phyloP scores from a whole-genome alignment of 768 basidiomycete species.

The Steccherinum ochraceum region DNA sequence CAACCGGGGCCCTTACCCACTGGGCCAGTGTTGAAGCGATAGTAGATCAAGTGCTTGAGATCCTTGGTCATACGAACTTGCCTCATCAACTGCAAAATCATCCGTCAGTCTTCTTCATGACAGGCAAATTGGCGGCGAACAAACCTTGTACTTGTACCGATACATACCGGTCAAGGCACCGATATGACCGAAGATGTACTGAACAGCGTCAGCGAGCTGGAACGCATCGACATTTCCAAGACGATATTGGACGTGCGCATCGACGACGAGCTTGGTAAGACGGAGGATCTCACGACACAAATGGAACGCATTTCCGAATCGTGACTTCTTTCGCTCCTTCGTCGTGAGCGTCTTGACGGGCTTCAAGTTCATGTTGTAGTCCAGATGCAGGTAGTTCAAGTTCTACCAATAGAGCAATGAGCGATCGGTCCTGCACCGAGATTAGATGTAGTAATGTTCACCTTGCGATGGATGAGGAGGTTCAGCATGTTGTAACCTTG shows the following conservation, averaged over 20 bases:
- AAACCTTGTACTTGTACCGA: slow-evolving; percentile 97
- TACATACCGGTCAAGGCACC: slow-evolving; percentile 99
- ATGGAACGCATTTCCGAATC: slow-evolving; percentile 99
- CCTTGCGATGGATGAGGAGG: slow-evolving; percentile 96
- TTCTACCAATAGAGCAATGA: slow-evolving; percentile 56
- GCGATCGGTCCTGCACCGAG: slow-evolving; percentile 1
- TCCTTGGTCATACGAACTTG: slow-evolving; percentile 99
- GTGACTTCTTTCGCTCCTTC: slow-evolving; percentile 99
- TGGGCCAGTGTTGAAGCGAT: slow-evolving; percentile 98
- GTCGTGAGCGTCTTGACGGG: slow-evolving; percentile 96
- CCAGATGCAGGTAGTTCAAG: slow-evolving; percentile 88
- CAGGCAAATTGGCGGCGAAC: slow-evolving; percentile 8
- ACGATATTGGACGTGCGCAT: slow-evolving; percentile 97
- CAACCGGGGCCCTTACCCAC: slow-evolving; percentile 99
- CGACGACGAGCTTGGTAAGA: slow-evolving; percentile 96
- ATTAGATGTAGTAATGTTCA: too few relatives aligned
- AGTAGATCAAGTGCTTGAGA: slow-evolving; percentile 96
- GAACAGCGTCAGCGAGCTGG: slow-evolving; percentile 96
- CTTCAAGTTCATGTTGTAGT: slow-evolving; percentile 99
- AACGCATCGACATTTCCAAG: slow-evolving; percentile 98
- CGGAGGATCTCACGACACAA: slow-evolving; percentile 96
- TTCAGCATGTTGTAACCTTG: slow-evolving; percentile 99
- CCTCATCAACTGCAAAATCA: slow-evolving; percentile 71
- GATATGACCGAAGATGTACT: slow-evolving; percentile 96
- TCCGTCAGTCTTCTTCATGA: slow-evolving; percentile 4